phyloP scores from a whole-genome alignment of 192 early-diverging fungal species.

The Podila clonocystis region DNA sequence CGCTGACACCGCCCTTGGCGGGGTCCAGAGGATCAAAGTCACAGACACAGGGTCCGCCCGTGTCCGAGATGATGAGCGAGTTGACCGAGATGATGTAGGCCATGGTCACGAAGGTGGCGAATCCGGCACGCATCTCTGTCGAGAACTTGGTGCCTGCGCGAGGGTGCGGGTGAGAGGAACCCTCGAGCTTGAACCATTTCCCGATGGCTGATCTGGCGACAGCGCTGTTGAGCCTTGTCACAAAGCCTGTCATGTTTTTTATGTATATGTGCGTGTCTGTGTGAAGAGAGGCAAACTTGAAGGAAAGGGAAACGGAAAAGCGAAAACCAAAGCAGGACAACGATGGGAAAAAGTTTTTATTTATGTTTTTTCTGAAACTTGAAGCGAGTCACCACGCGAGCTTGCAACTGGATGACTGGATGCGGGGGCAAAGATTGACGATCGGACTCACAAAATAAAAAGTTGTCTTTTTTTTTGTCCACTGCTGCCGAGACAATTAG shows the following conservation, averaged over 20 bases:
- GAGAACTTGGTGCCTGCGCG: conserved; percentile 69
- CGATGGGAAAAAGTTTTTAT: neutral
- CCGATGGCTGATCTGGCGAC: conserved; percentile 69
- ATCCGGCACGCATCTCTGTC: conserved; percentile 73
- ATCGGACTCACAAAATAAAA: too few species aligned
- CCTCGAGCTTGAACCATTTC: conserved; percentile 77
- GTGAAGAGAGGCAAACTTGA: neutral
- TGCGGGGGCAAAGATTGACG: too few species aligned
- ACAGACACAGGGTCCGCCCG: conserved; percentile 84
- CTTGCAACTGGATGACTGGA: too few species aligned
- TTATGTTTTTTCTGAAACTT: too few species aligned
- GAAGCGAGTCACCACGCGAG: too few species aligned
- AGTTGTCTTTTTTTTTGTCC: too few species aligned
- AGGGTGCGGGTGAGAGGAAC: conserved; percentile 64
- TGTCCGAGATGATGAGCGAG: conserved; percentile 78
- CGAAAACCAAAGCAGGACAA: neutral
- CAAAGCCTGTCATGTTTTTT: conserved; percentile 56
- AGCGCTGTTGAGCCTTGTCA: conserved; percentile 62
- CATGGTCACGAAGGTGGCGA: conserved; percentile 77
- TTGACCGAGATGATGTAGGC: conserved; percentile 79
- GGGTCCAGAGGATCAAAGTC: conserved; percentile 60
- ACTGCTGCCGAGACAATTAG: too few species aligned
- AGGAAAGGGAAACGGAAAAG: neutral
- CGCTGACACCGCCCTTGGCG: conserved; percentile 54
- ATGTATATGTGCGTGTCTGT: neutral